Evolutionary conservation across 2,329 filamentous ascomycete species (phyloP).

Genomic region (Ophiosphaerella korrae): DNA sequence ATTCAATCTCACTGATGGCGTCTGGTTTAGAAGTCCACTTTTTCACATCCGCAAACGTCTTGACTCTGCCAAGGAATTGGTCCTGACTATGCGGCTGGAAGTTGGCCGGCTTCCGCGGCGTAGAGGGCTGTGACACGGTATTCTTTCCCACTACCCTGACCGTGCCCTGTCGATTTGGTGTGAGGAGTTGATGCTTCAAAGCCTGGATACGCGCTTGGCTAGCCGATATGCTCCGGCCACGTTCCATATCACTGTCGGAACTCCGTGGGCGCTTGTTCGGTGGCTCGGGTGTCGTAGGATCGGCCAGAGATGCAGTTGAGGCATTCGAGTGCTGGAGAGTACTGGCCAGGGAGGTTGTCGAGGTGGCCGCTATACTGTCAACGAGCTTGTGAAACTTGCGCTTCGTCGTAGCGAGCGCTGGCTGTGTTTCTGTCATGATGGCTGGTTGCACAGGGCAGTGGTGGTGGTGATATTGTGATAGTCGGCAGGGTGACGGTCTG

Average conservation of each 20-base stretch:
- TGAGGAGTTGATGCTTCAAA: constrained; percentile 41
- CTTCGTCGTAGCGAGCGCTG: constrained; percentile 76
- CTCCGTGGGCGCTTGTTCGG: constrained; percentile 43
- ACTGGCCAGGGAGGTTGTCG: constrained; percentile 41
- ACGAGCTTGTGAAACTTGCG: constrained; percentile 76
- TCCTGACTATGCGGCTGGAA: constrained; percentile 87
- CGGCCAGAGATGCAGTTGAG: constrained; percentile 35
- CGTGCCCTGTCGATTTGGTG: constrained; percentile 31
- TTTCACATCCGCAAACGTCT: constrained; percentile 88
- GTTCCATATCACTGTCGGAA: constrained; percentile 35
- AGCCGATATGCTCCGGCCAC: constrained; percentile 31
- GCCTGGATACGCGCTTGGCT: constrained; percentile 38
- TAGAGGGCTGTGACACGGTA: constrained; percentile 29
- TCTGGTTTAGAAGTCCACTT: constrained; percentile 94
- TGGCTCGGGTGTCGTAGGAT: constrained; percentile 33
- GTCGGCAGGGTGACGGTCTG: neutral
- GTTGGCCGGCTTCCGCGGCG: constrained; percentile 59
- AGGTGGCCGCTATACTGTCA: constrained; percentile 60
- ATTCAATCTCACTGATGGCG: constrained; percentile 83
- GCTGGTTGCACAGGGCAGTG: neutral
- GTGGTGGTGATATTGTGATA: constrained; percentile 6
- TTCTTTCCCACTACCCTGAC: constrained; percentile 39
- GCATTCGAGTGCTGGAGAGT: constrained; percentile 46
- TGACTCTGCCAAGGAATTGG: constrained; percentile 78
- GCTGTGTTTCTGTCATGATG: constrained; percentile 31